These are phyloP conservation scores for Lactarius vividus DNA, from an alignment of 768 basidiomycete species.

Conservation along the genomic window DNA sequence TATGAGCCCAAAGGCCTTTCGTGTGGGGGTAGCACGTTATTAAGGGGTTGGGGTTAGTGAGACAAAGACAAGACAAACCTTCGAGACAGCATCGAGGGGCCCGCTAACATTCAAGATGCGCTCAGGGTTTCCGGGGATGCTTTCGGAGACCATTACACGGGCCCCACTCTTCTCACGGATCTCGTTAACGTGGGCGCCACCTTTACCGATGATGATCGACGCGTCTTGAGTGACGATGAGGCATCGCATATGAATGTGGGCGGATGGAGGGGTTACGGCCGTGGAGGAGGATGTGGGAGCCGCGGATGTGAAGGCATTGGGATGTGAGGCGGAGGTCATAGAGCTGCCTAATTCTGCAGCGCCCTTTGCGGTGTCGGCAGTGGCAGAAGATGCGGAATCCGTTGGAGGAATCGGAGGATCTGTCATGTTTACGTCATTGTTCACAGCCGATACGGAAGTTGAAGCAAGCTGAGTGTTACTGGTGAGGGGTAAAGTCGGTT, in stretches of 20 bases:
- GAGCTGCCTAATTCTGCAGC: slow-evolving; percentile 36
- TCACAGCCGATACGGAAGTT: slow-evolving; percentile 37
- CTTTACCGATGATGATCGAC: slow-evolving; percentile 97
- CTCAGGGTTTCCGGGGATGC: slow-evolving; percentile 99
- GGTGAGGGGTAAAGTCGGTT: slow-evolving; percentile 37
- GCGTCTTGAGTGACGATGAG: slow-evolving; percentile 99
- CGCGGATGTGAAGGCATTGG: slow-evolving; percentile 47
- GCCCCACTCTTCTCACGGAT: slow-evolving; percentile 98
- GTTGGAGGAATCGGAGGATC: slow-evolving; percentile 41
- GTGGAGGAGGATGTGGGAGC: slow-evolving; percentile 52
- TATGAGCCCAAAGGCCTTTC: slow-evolving; percentile 96
- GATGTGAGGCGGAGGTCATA: slow-evolving; percentile 35
- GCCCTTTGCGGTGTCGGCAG: slow-evolving; percentile 51
- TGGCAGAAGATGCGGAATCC: slow-evolving; percentile 53
- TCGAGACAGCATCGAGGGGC: slow-evolving; percentile 96
- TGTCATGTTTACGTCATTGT: slow-evolving; percentile 65
- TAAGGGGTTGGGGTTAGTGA: slow-evolving; percentile 10
- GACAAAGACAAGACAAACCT: slow-evolving; percentile 53
- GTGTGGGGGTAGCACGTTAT: background rate
- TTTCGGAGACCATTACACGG: slow-evolving; percentile 95
- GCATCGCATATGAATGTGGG: slow-evolving; percentile 95
- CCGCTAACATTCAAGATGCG: slow-evolving; percentile 96
- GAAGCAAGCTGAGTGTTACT: slow-evolving; percentile 44
- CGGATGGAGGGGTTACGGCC: slow-evolving; percentile 56
- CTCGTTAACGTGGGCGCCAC: slow-evolving; percentile 94